Evolutionary conservation across 2,329 filamentous ascomycete species (phyloP), one percentile per base, ranked within the genome.

Genomic region (Fusarium sp.): DNA sequence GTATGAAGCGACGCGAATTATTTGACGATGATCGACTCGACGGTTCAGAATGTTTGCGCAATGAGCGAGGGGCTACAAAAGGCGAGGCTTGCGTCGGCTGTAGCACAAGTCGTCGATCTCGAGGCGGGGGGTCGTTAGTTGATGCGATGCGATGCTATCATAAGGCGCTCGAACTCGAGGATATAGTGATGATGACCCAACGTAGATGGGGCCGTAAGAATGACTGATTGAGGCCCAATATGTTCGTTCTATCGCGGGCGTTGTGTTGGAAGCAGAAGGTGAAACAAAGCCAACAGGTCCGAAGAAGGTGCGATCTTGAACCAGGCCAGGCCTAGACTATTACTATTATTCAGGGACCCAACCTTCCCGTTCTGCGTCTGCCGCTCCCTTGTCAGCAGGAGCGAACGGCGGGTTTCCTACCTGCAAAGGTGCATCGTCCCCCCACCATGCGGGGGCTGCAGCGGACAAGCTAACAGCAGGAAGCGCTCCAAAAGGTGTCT

Each of bases 391-490:
- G 67, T 70, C 67, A 70, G 67, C 53, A 67, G 51, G 30, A 40
- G 59, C 41, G 63, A 59, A 59, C 51, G 34, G 46, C 56, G 58
- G 66, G 41, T 47, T 53, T 48, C 44, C 55, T 70, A 37, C 55
- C 66, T 70, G 61, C 55, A 67, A 70, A 54, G 58, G 57, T 62
- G 51, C 67, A 42, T 66, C 18, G 22, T 51, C 57, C 67, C 67
- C 67, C 67, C 67, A 70, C 67, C 49, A 64, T 70, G 67, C 67
- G 67, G 67, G 62, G 67, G 27, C 57, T 59, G 40, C 67, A 70
- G 57, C 57, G 56, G 42, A 22, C 61, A 70, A 29, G 24, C 32
- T 41, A 52, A 25, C 32, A 52, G 32, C 24, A 52, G 24, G 48
- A 64, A 63, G 54, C 53, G 45, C 57, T 51, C 51, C 48, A 62